These are phyloP conservation scores for Penicillium canescens DNA, from an alignment of 495 filamentous ascomycete species.

Conservation along the genomic window DNA sequence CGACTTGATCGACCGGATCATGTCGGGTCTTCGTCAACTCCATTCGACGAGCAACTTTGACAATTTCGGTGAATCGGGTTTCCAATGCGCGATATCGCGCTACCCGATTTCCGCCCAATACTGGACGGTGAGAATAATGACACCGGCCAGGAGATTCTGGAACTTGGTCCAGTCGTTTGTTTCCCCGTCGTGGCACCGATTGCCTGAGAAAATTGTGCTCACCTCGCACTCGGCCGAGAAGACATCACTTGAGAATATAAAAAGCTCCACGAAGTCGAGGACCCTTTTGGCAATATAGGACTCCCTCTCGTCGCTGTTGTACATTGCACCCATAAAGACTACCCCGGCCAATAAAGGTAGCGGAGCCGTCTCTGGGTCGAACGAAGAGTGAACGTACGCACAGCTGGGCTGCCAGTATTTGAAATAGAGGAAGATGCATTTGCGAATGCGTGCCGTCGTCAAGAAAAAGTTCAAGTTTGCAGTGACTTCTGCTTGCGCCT, in stretches of 20 bases:
- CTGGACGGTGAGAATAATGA: slow-evolving; percentile 42
- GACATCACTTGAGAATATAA: slow-evolving; percentile 43
- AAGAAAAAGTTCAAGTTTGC: slow-evolving; percentile 39
- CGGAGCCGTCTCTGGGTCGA: slow-evolving; percentile 37
- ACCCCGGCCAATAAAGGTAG: slow-evolving; percentile 41
- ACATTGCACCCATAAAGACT: slow-evolving; percentile 50
- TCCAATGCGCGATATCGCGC: slow-evolving; percentile 48
- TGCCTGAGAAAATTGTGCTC: slow-evolving; percentile 26
- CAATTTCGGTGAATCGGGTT: slow-evolving; percentile 42
- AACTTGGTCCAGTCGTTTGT: slow-evolving; percentile 39
- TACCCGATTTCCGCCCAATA: slow-evolving; percentile 44
- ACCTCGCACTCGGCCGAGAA: slow-evolving; percentile 46
- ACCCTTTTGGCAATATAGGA: slow-evolving; percentile 37
- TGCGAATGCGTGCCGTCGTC: slow-evolving; percentile 43
- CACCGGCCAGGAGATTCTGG: slow-evolving; percentile 45
- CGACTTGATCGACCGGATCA: slow-evolving; percentile 23
- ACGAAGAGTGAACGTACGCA: slow-evolving; percentile 40
- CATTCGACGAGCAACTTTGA: slow-evolving; percentile 43
- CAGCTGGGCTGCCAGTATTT: slow-evolving; percentile 50
- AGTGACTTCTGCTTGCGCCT: slow-evolving; percentile 43
- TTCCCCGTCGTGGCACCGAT: slow-evolving; percentile 21
- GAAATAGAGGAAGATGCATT: slow-evolving; percentile 43
- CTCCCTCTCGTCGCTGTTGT: slow-evolving; percentile 42
- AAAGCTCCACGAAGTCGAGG: slow-evolving; percentile 49
- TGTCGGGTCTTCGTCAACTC: slow-evolving; percentile 37